Evolutionary conservation across 805 yeast genomes (phyloP).

Genomic region (Suhomyces tanzawaensis): DNA sequence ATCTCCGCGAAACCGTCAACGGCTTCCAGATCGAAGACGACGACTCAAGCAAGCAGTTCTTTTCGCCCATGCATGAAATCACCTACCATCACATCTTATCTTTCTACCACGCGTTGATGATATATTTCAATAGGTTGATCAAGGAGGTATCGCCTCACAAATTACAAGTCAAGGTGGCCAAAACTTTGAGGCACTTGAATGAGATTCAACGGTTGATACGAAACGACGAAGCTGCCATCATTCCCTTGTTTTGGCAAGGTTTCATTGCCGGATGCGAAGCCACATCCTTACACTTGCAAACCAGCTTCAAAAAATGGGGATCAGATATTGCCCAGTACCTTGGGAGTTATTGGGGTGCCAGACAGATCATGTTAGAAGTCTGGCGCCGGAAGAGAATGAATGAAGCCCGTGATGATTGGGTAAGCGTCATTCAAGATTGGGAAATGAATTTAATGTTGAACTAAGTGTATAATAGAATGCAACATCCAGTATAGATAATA

Average conservation of each 20-base stretch:
- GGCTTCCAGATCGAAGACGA: constrained; percentile 10
- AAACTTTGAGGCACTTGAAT: constrained; percentile 62
- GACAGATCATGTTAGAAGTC: constrained; percentile 82
- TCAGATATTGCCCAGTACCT: constrained; percentile 51
- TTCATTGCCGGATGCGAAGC: constrained; percentile 86
- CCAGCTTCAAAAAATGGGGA: constrained; percentile 72
- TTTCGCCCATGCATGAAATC: constrained; percentile 62
- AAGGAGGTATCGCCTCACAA: constrained; percentile 52
- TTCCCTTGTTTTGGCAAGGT: constrained; percentile 86
- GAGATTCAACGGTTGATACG: constrained; percentile 57
- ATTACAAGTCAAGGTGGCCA: constrained; percentile 60
- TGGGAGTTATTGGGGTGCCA: constrained; percentile 84
- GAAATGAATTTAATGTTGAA: constrained; percentile 78
- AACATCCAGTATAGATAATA: no score
- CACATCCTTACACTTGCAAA: constrained; percentile 52
- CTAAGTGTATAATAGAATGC: no score
- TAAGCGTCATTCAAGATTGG: constrained; percentile 77
- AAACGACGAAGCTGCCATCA: constrained; percentile 54
- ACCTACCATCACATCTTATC: constrained; percentile 78
- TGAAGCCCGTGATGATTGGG: constrained; percentile 68
- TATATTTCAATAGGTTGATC: constrained; percentile 68
- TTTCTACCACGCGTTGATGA: constrained; percentile 67
- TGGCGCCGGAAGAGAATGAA: constrained; percentile 71
- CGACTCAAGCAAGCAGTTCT: constrained; percentile 30
- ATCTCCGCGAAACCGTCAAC: constrained; percentile 7